These are phyloP conservation scores for Ammopiptanthus mongolicus DNA, from an alignment of 306 rosid species.

Conservation along the genomic window DNA sequence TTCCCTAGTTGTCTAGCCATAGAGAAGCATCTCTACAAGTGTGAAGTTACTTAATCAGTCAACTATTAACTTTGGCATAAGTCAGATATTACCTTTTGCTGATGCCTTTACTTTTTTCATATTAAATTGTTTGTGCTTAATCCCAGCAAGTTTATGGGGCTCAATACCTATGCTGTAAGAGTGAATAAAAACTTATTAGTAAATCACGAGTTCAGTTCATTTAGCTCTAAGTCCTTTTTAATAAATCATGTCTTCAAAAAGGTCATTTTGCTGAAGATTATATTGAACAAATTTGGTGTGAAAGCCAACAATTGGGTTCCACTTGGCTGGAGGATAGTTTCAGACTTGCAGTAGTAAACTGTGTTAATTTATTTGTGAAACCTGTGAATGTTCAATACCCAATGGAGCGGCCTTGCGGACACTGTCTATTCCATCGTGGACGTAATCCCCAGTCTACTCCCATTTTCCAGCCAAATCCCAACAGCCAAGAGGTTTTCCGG, in stretches of 20 bases:
- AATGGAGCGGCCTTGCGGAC: not conserved
- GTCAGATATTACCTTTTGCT: conserved; percentile 3
- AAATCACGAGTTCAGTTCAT: not conserved
- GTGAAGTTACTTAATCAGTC: not conserved
- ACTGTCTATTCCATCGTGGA: too few species aligned
- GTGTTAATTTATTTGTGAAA: not conserved
- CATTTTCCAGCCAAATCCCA: too few species aligned
- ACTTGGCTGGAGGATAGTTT: not conserved
- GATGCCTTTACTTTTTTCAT: not conserved
- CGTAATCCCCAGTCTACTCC: too few species aligned
- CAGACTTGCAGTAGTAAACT: not conserved
- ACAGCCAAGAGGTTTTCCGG: too few species aligned
- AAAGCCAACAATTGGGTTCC: not conserved
- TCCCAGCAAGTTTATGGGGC: not conserved
- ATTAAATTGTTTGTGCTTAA: not conserved
- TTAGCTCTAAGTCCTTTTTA: too few species aligned
- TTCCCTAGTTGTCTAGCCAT: not conserved
- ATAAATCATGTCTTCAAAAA: not conserved
- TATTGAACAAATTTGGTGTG: not conserved
- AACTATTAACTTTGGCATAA: too few species aligned
- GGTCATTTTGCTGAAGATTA: not conserved
- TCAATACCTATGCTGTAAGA: not conserved
- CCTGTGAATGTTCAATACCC: not conserved
- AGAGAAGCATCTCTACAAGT: not conserved
- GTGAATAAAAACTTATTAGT: not conserved